phyloP scores from a whole-genome alignment of 192 early-diverging fungal genomes.

The Lobosporangium transversale region DNA sequence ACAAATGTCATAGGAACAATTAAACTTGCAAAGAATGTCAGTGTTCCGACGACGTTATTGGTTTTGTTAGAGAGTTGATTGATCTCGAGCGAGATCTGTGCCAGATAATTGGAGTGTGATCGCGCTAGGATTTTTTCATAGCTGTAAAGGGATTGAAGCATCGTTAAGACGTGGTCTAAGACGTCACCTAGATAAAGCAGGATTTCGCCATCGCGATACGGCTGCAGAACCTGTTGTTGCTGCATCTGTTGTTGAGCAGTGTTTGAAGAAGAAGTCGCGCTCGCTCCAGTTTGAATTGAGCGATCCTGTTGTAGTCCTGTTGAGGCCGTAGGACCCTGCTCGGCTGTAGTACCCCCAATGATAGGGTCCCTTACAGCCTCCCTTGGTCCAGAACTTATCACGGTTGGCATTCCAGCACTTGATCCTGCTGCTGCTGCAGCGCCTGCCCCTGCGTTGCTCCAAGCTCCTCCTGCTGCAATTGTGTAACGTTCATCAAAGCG shows the following conservation, averaged over 20 bases:
- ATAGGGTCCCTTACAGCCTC: conserved; percentile 6
- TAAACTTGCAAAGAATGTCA: conserved; percentile 64
- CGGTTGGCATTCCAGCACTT: no score
- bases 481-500: conserved; percentile 64
- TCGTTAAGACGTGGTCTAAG: conserved; percentile 80
- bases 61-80: conserved; percentile 63
- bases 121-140: conserved; percentile 77
- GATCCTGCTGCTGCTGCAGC: not conserved
- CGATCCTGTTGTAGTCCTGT: not conserved
- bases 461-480: conserved; percentile 24
- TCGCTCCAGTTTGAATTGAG: not conserved
- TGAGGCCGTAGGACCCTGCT: not conserved
- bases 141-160: conserved; percentile 80
- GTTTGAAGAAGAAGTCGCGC: not conserved
- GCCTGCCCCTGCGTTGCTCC: not conserved
- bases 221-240: not conserved
- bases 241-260: not conserved
- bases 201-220: conserved; percentile 63
- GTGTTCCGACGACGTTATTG: conserved; percentile 56
- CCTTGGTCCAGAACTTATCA: not conserved
- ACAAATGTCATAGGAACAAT: conserved; percentile 69
- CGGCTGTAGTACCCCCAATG: conserved; percentile 10
- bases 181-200: conserved; percentile 83
- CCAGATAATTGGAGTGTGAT: conserved; percentile 79
- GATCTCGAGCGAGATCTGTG: conserved; percentile 82